Evolutionary conservation across 1,284 basidiomycete genomes (phyloP), one percentile per base, ranked within the genome.

Genomic region (Neolentinus lepideus): DNA sequence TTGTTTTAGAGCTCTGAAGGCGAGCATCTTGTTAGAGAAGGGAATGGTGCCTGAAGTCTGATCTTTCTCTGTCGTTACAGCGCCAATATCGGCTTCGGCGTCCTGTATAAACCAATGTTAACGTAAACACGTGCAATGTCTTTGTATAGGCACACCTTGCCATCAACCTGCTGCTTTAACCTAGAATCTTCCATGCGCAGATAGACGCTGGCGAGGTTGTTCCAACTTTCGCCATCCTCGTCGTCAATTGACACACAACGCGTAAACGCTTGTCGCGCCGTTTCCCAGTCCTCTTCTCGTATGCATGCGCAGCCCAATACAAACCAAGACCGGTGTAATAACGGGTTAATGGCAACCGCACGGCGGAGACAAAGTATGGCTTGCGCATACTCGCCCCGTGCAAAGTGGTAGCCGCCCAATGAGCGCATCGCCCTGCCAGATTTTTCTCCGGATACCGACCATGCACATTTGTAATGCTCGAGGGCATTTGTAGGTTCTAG

Each of bases 211-310:
- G 96, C 97, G 54, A 99, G 75, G 69, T 99, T 99, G 68, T 90
- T 98, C 97, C 97, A 99, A 61, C 93, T 95, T 76, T 99, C 96
- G 2, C 84, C 92, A 66, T 99, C 95, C 63, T 99, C 96, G 59
- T 96, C 93, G 60, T 98, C 95, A 58, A 99, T 85, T 9, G 82
- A 75, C 0, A 97, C 94, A 63, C 92, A 94, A 35, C 95, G 78
- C 51, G 78, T 75, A 71, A 99, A 99, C 0, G 91, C 88, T 51
- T 89, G 84, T 56, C 86, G 84, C 1, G 89, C 95, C 25, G 86
- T 87, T 25, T 80, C 79, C 94, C 94, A 98, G 55, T 85, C 75
- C 69, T 96, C 90, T 58, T 79, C 65, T 19, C 89, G 80, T 72
- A 97, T 85, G 60, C 79, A 86, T 9, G 92, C 86, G 64, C 97